Evolutionary conservation across 2,329 filamentous ascomycete genomes (phyloP).

Genomic region (Cytospora leucostoma): DNA sequence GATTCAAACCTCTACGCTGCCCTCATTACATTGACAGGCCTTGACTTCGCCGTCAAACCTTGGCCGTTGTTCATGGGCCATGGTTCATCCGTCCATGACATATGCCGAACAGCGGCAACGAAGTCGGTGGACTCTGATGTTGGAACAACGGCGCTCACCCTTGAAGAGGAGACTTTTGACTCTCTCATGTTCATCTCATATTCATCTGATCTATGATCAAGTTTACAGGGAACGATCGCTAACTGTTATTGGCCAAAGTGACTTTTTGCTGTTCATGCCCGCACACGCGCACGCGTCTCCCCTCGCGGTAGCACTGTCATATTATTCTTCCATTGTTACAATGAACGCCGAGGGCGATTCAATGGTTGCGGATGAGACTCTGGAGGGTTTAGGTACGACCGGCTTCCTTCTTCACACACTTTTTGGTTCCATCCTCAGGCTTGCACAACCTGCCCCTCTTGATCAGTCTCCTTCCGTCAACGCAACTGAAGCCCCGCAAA

Average conservation of each 20-base stretch:
- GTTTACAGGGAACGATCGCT: constrained; percentile 2
- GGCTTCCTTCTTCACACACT: constrained; percentile 70
- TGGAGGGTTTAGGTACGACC: constrained; percentile 91
- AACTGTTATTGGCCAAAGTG: constrained; percentile 50
- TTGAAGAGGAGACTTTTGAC: too few species aligned
- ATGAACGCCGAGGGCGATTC: constrained; percentile 94
- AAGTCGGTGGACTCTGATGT: too few species aligned
- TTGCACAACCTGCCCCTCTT: constrained; percentile 48
- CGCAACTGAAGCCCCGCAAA: constrained; percentile 8
- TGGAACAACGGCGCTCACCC: too few species aligned
- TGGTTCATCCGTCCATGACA: not conserved
- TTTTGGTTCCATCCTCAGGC: constrained; percentile 74
- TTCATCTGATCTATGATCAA: too few species aligned
- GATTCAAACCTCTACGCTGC: not conserved
- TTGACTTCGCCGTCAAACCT: not conserved
- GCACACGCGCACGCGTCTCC: constrained; percentile 59
- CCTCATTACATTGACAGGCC: not conserved
- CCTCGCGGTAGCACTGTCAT: constrained; percentile 81
- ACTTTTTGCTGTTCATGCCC: constrained; percentile 91
- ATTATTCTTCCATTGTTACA: constrained; percentile 86
- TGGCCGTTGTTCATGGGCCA: not conserved
- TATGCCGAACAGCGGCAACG: too few species aligned
- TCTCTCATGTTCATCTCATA: too few species aligned
- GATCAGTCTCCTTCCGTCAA: constrained; percentile 26
- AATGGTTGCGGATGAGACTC: constrained; percentile 82